Evolutionary conservation across 495 filamentous ascomycete genomes (phyloP), one percentile per base, ranked within the genome.

Genomic region (Talaromyces thailandensis): DNA sequence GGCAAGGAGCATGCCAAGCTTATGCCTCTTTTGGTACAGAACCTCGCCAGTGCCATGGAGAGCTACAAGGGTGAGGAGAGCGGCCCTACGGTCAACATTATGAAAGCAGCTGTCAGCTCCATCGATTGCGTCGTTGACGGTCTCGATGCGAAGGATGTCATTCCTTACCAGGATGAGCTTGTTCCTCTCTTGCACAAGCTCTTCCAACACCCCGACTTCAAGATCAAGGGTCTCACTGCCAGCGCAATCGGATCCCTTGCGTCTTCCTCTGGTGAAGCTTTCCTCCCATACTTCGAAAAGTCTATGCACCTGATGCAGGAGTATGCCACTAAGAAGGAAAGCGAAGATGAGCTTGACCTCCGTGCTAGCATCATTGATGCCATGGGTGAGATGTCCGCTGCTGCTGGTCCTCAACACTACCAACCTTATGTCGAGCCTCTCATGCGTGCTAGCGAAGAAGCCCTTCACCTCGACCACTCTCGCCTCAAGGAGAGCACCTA

Each of bases 401-500:
- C 95, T 48, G 94, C 96, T 60, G 94, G 94, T 29, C 79, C 90
- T 31, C 82, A 89, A 72, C 79, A 89, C 24, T 98, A 98, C 79
- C 84, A 93, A 76, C 90, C 86, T 6, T 98, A 92, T 69, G 93
- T 98, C 32, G 79, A 87, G 67, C 90, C 88, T 29, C 78, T 98
- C 53, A 94, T 98, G 88, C 78, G 86, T 62, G 88, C 93, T 21
- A 93, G 90, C 62, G 91, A 97, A 74, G 93, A 97, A 72, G 94
- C 88, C 37, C 80, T 98, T 3, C 85, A 94, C 69, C 86, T 98
- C 1, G 93, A 88, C 61, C 92, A 96, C 76, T 88, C 92, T 9
- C 83, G 93, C 58, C 83, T 98, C 56, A 86, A 90, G 70, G 95
- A 98, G 76, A 97, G 92, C 60, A 95, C 91, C 70, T 98, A 95